Conservation (phyloP, 2,329 filamentous ascomycete species). For the Podosphaera fusca region DNA sequence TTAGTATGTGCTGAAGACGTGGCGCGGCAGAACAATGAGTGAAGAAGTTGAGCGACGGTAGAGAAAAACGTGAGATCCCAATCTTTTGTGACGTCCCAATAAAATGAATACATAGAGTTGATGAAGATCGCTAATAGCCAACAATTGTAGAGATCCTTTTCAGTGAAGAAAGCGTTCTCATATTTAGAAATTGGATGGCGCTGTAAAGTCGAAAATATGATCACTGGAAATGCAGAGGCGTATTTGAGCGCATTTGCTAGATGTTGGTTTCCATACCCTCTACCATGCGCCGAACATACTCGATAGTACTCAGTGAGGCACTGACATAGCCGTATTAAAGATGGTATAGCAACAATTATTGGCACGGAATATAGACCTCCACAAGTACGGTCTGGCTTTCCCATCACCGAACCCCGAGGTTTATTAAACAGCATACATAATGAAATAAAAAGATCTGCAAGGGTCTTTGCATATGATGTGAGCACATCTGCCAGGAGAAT, state of each 20-base stretch:
- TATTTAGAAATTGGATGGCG: constrained; percentile 28
- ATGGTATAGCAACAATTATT: constrained; percentile 62
- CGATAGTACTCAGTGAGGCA: constrained; percentile 74
- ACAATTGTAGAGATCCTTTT: constrained; percentile 24
- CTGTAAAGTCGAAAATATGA: constrained; percentile 28
- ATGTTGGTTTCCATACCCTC: constrained; percentile 64
- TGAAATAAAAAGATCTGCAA: constrained; percentile 72
- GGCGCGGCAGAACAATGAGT: neutral
- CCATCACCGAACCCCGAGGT: constrained; percentile 47
- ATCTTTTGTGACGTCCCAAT: constrained; percentile 91
- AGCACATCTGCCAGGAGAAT: constrained; percentile 81
- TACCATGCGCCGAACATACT: constrained; percentile 32
- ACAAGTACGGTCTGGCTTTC: constrained; percentile 58
- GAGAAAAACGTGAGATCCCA: constrained; percentile 83
- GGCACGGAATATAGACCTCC: constrained; percentile 63
- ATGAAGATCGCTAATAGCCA: constrained; percentile 55
- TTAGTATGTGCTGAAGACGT: constrained; percentile 19
- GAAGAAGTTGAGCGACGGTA: constrained; percentile 21
- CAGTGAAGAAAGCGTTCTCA: constrained; percentile 17
- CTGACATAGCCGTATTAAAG: constrained; percentile 68
- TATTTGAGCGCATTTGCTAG: constrained; percentile 91
- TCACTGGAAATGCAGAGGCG: constrained; percentile 77
- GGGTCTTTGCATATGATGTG: constrained; percentile 81
- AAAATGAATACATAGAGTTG: constrained; percentile 91
- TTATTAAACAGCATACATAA: constrained; percentile 70